Conservation (phyloP, 23 red algal genomes). For the Agarophyton chilense region DNA sequence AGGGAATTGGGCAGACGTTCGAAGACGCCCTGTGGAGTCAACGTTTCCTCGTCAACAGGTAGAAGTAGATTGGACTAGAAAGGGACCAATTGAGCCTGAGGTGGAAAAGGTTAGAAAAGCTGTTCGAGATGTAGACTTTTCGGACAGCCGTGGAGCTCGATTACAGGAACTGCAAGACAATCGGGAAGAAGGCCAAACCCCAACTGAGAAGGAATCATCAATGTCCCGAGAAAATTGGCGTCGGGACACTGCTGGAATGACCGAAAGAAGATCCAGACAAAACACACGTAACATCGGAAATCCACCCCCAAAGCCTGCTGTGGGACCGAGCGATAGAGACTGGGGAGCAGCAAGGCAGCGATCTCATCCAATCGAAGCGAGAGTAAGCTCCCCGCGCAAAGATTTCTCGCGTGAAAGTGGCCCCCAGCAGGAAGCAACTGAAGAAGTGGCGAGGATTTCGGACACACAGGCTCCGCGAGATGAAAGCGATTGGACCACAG, state of each 20-base stretch:
- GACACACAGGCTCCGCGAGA: neutral
- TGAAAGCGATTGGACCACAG: constrained; percentile 66
- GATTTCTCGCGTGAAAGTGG: neutral
- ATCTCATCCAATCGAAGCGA: constrained; percentile 35
- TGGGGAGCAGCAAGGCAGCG: constrained; percentile 56
- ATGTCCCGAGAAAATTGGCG: constrained; percentile 42
- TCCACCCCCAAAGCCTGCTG: constrained; percentile 1
- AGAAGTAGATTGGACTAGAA: constrained; percentile 40
- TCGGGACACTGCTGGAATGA: neutral
- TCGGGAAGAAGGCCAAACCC: neutral
- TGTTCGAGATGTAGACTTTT: constrained; percentile 38
- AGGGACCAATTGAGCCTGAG: constrained; percentile 47
- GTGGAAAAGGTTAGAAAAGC: constrained; percentile 21
- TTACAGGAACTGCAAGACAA: neutral
- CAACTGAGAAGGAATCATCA: neutral
- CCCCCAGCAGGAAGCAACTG: neutral
- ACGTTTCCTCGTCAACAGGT: neutral
- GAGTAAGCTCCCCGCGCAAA: neutral
- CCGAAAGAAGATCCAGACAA: constrained; percentile 1
- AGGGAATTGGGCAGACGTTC: constrained; percentile 17
- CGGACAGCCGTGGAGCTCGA: constrained; percentile 13
- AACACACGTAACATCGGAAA: neutral
- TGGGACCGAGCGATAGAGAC: constrained; percentile 7
- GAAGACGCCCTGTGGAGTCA: constrained; percentile 35
- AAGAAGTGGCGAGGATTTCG: neutral